Percentiles rank a stretch among this genome's conserved stretches.
These are phyloP conservation scores for Dactylellina leptospora DNA, from an alignment of 2,329 filamentous ascomycete genomes.

Conservation along the genomic window DNA sequence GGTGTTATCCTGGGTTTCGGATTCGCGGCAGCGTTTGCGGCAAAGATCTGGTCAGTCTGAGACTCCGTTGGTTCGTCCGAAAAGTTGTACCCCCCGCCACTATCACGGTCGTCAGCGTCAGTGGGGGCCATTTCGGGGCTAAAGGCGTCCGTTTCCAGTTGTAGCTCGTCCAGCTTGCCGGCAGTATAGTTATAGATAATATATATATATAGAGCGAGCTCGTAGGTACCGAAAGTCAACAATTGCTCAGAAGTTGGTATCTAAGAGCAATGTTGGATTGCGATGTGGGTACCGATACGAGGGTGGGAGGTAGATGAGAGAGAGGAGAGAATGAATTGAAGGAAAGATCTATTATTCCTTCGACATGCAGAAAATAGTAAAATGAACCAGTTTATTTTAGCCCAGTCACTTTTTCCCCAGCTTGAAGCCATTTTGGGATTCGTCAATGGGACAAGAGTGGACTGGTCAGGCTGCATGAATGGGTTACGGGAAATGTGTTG, in stretches of 20 bases:
- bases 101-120: not conserved
- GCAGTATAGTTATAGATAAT: slow-evolving; percentile 1
- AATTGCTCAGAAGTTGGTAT: slow-evolving; percentile 16
- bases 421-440: too few relatives aligned
- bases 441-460: too few relatives aligned
- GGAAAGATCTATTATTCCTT: too few relatives aligned
- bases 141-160: slow-evolving; percentile 8
- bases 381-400: too few relatives aligned
- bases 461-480: too few relatives aligned
- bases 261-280: slow-evolving; percentile 34
- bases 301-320: not conserved
- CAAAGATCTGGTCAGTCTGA: not conserved
- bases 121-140: slow-evolving; percentile 17
- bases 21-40: not conserved
- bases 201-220: too few relatives aligned
- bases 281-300: slow-evolving; percentile 1
- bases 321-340: not conserved
- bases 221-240: too few relatives aligned
- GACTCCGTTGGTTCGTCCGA: slow-evolving; percentile 2
- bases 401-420: too few relatives aligned
- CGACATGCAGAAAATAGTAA: too few relatives aligned
- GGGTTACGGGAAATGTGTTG: too few relatives aligned
- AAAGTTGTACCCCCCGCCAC: not conserved
- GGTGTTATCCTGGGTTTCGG: slow-evolving; percentile 3
- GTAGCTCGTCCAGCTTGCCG: slow-evolving; percentile 32